Evolutionary conservation across 2,329 filamentous ascomycete genomes (phyloP).

Genomic region (Parascedosporium putredinis): DNA sequence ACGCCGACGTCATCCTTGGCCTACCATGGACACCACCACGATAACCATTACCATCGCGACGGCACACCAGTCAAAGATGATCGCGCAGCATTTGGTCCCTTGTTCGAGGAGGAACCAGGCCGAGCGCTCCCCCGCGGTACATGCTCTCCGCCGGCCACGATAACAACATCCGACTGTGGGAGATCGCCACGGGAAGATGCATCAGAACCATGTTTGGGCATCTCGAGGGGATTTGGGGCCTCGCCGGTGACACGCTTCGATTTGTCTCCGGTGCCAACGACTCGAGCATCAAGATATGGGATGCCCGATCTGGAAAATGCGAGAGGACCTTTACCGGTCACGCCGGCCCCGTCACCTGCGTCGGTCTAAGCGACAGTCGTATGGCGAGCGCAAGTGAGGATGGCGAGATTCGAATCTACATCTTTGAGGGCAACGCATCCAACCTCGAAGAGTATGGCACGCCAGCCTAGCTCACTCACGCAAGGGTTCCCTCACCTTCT

Average conservation of each 20-base stretch:
- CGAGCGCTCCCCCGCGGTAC: conserved; percentile 76
- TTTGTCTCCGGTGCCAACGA: conserved; percentile 88
- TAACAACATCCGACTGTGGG: conserved; percentile 86
- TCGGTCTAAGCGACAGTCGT: conserved; percentile 78
- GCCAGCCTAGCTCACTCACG: conserved; percentile 33
- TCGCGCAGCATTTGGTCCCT: conserved; percentile 46
- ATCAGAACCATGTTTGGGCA: conserved; percentile 93
- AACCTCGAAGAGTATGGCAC: conserved; percentile 39
- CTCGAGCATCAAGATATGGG: conserved; percentile 89
- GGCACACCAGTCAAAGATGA: conserved; percentile 28
- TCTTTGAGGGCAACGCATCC: conserved; percentile 47
- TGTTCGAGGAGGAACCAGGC: conserved; percentile 48
- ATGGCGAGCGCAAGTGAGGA: conserved; percentile 92
- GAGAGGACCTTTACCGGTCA: conserved; percentile 90
- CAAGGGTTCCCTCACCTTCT: not conserved
- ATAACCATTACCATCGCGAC: conserved; percentile 12
- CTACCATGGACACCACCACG: conserved; percentile 11
- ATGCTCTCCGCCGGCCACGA: conserved; percentile 91
- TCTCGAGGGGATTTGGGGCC: conserved; percentile 88
- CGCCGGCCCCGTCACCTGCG: conserved; percentile 82
- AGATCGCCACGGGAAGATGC: conserved; percentile 70
- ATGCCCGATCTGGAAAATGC: conserved; percentile 80
- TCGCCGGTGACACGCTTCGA: conserved; percentile 79
- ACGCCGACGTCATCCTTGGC: conserved; percentile 20
- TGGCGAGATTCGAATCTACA: conserved; percentile 78